Evolutionary conservation across 139 green algal species (phyloP).

Genomic region (Limnomonas spitsbergensis): DNA sequence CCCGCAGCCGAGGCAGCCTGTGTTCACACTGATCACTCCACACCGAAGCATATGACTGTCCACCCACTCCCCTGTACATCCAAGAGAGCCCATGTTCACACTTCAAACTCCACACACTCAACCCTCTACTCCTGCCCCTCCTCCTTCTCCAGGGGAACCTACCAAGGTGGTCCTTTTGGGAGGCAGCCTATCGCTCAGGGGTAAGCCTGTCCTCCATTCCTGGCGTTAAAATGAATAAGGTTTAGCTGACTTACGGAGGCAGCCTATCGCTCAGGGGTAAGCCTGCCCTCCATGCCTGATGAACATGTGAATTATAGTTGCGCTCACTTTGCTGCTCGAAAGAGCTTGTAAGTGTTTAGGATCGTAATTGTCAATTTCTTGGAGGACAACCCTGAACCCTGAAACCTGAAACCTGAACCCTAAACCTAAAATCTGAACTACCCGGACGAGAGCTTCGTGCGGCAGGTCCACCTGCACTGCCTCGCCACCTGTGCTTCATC

Average conservation of each 20-base stretch:
- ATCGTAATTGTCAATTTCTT: no score
- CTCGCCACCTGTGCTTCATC: no score
- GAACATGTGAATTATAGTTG: slow-evolving; percentile 14
- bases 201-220: neutral
- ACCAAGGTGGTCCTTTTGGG: slow-evolving; percentile 16
- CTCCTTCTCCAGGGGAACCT: slow-evolving; percentile 2
- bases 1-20: neutral
- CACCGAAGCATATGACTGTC: neutral
- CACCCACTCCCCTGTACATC: neutral
- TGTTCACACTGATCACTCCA: neutral
- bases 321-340: no score
- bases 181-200: slow-evolving; percentile 1
- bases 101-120: neutral
- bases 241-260: neutral
- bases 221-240: slow-evolving; percentile 4
- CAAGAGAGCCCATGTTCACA: neutral
- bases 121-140: neutral
- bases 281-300: neutral
- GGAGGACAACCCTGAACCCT: no score
- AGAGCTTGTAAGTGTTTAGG: no score
- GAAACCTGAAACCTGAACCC: no score
- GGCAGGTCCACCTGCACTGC: no score
- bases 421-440: no score
- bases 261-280: slow-evolving; percentile 3
- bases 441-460: no score